phyloP scores from a whole-genome alignment of 805 yeast species.

The Cyberlindnera suaveolens region DNA sequence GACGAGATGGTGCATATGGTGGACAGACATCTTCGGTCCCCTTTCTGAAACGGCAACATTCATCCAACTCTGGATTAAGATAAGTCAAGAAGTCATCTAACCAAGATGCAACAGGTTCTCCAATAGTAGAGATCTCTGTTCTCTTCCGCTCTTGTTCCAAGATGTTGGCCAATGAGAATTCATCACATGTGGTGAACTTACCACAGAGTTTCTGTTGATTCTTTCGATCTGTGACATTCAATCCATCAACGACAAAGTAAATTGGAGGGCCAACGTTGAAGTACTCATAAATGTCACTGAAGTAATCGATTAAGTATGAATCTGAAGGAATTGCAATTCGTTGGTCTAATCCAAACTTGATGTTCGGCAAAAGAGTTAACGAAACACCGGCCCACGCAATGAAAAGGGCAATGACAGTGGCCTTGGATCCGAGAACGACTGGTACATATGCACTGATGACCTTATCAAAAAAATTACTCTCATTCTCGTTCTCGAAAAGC shows the following conservation, averaged over 20 bases:
- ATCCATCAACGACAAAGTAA: conserved; percentile 70
- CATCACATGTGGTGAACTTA: conserved; percentile 76
- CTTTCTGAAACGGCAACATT: conserved; percentile 75
- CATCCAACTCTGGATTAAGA: conserved; percentile 80
- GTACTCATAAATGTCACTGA: conserved; percentile 64
- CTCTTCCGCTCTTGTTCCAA: conserved; percentile 81
- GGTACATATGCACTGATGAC: conserved; percentile 47
- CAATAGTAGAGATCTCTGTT: conserved; percentile 53
- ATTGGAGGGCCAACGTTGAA: conserved; percentile 89
- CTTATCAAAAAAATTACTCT: conserved; percentile 30
- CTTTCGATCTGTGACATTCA: conserved; percentile 52
- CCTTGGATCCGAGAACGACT: conserved; percentile 42
- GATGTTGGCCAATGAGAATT: conserved; percentile 71
- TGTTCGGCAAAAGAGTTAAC: conserved; percentile 57
- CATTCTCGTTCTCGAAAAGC: conserved; percentile 23
- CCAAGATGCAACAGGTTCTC: conserved; percentile 89
- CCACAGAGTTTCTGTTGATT: conserved; percentile 81
- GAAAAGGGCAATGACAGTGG: conserved; percentile 47
- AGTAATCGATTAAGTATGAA: conserved; percentile 78
- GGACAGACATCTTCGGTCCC: conserved; percentile 50
- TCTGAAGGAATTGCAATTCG: conserved; percentile 78
- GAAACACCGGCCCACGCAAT: conserved; percentile 62
- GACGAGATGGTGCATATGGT: conserved; percentile 59
- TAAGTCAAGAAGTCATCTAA: conserved; percentile 84
- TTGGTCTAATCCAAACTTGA: conserved; percentile 83